These are phyloP conservation scores for Aspergillus caelatus DNA, from an alignment of 2,329 filamentous ascomycete genomes.

Conservation along the genomic window DNA sequence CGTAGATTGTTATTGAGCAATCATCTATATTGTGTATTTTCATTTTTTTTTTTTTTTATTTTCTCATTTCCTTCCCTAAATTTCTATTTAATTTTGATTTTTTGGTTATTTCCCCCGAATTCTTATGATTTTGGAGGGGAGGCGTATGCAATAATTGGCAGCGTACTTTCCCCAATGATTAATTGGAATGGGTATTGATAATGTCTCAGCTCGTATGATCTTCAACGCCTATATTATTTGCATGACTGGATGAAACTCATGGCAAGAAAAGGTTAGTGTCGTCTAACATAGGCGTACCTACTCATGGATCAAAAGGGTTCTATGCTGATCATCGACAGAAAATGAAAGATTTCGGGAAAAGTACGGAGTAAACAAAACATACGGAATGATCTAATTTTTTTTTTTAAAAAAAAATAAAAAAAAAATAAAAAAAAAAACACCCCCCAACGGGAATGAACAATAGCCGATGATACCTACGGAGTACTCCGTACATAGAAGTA, in stretches of 20 bases:
- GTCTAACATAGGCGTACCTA: background rate
- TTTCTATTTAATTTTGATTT: background rate
- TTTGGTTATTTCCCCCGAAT: background rate
- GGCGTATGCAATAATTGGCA: background rate
- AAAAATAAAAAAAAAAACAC: background rate
- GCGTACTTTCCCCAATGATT: background rate
- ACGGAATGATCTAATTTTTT: background rate
- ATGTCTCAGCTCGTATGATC: constrained; percentile 6
- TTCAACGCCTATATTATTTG: background rate
- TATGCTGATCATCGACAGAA: background rate
- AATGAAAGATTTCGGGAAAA: background rate
- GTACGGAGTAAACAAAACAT: too few species aligned
- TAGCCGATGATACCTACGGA: background rate
- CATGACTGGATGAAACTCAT: background rate
- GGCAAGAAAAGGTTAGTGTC: background rate
- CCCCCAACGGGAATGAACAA: background rate
- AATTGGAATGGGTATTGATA: background rate
- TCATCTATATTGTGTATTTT: background rate
- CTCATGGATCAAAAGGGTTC: background rate
- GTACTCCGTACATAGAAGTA: background rate
- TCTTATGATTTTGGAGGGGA: background rate
- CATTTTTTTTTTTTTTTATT: background rate
- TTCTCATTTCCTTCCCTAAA: background rate
- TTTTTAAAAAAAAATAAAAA: background rate
- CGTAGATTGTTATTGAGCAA: background rate